Conservation (phyloP, 2,329 filamentous ascomycete genomes). For the Colletotrichum cuscutae region DNA sequence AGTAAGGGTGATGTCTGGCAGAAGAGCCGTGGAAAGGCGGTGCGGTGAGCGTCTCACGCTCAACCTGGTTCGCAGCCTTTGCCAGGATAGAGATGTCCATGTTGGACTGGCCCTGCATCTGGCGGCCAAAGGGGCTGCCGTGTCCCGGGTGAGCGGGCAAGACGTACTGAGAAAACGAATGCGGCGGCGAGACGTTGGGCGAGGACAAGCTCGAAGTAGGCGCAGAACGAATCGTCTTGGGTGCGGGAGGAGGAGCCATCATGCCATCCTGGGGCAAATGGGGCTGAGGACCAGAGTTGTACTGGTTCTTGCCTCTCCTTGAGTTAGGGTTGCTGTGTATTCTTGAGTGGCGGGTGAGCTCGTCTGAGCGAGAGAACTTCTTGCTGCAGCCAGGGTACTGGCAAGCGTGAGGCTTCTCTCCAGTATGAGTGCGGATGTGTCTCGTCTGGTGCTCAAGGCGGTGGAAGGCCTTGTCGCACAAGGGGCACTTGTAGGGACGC, state of each 20-base stretch:
- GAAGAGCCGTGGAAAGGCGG: constrained; percentile 54
- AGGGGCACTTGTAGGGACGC: constrained; percentile 96
- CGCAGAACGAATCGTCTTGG: constrained; percentile 87
- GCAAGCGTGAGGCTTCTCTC: constrained; percentile 97
- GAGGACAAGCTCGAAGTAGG: constrained; percentile 87
- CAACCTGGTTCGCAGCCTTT: constrained; percentile 69
- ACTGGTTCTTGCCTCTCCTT: constrained; percentile 83
- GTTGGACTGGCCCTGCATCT: constrained; percentile 48
- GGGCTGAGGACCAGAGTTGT: constrained; percentile 46
- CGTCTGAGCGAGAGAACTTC: constrained; percentile 95
- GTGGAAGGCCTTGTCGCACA: constrained; percentile 99
- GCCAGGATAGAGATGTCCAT: constrained; percentile 70
- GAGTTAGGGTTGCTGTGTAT: constrained; percentile 99
- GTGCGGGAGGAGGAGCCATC: constrained; percentile 78
- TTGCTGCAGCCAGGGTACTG: constrained; percentile 96
- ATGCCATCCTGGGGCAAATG: constrained; percentile 68
- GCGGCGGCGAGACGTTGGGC: constrained; percentile 95
- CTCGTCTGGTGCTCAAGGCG: constrained; percentile 91
- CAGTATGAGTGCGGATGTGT: constrained; percentile 97
- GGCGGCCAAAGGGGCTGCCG: constrained; percentile 50
- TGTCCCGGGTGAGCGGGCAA: constrained; percentile 54
- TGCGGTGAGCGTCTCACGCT: constrained; percentile 63
- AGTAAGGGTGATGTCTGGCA: constrained; percentile 65
- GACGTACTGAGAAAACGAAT: constrained; percentile 82
- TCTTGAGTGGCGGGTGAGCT: constrained; percentile 94